Conservation (phyloP, 768 basidiomycete species). For the Amanita subjunquillea region DNA sequence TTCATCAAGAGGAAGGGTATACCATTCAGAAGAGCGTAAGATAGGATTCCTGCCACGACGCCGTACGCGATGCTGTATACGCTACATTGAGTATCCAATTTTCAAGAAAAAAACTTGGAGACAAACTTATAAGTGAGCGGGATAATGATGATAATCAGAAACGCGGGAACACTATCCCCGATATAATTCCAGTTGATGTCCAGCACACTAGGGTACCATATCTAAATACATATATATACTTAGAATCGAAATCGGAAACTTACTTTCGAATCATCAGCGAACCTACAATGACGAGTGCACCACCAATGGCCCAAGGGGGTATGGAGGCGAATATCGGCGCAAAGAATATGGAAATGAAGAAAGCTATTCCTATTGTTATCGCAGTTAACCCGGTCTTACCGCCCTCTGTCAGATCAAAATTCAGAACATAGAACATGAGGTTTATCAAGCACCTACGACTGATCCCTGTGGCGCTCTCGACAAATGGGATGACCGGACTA, state of each 20-base stretch:
- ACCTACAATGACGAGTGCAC: constrained; percentile 79
- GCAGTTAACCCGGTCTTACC: constrained; percentile 83
- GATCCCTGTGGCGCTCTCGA: constrained; percentile 79
- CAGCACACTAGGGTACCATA: constrained; percentile 35
- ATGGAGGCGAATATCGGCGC: constrained; percentile 84
- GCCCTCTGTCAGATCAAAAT: constrained; percentile 42
- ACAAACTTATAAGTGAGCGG: constrained; percentile 69
- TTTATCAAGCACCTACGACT: constrained; percentile 31
- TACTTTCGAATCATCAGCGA: constrained; percentile 82
- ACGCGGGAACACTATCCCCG: constrained; percentile 81
- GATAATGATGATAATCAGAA: constrained; percentile 73
- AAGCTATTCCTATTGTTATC: constrained; percentile 58
- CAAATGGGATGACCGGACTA: constrained; percentile 74
- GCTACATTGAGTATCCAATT: not conserved
- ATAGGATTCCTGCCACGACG: constrained; percentile 69
- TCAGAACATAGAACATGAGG: not conserved
- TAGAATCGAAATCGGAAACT: constrained; percentile 11
- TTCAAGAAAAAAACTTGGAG: not conserved
- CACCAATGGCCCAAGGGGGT: constrained; percentile 80
- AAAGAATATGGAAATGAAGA: constrained; percentile 83
- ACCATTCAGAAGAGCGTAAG: constrained; percentile 68
- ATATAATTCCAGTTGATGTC: constrained; percentile 89
- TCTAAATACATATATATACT: not conserved
- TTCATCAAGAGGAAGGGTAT: constrained; percentile 49
- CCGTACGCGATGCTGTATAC: constrained; percentile 72